Base-by-base conservation (phyloP, 495 filamentous ascomycete species). In the Hypoxylon intermedium region DNA sequence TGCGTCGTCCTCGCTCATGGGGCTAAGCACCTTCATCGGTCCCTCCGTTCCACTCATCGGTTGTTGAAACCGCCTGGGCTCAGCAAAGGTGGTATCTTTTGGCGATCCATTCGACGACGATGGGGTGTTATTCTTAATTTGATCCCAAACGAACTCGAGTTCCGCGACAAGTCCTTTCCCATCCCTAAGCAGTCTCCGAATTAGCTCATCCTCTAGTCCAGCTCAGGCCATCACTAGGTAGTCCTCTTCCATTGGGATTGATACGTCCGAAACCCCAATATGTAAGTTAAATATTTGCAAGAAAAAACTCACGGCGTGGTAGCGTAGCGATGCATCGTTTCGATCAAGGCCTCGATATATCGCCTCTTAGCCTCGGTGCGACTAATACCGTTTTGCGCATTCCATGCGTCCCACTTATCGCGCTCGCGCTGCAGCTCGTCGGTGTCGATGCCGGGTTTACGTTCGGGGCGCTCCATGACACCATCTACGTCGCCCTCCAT, bases 141-240 rank as follows among this genome's bases (percentile, higher is more conserved):
- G 95, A 61, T 97, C 91, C 94, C 94, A 98, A 40, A 98, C 92
- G 67, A 97, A 98, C 75, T 97, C 94, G 13, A 98, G 83, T 72
- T 98, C 95, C n/a, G 86, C 77, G 30, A 98, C 91, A 6, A 98
- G 80, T 72, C 92, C 91, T 36, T 91, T 81, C 2, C 89, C 91
- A 73, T 97, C 92, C 42, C 81, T 84, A 59, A 26, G 20, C 34
- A 15, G 30, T 6, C 5, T 9, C 47, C 53, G 37, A 44, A 49
- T 38, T 44, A 57, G 43, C 23, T 26, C 41, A 43, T 45, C 12
- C 12, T 43, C 28, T n/a, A 56, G n/a, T n/a, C 23, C 2, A 12
- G 7, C 24, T 41, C 13, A 12, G 31, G 5, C 26, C 9, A 30
- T 37, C 11, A 9, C 28, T n/a, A n/a, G n/a, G n/a, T n/a, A n/a